Evolutionary conservation across 1,139 yeast species (phyloP).

Genomic region (Hanseniaspora gamundiae): DNA sequence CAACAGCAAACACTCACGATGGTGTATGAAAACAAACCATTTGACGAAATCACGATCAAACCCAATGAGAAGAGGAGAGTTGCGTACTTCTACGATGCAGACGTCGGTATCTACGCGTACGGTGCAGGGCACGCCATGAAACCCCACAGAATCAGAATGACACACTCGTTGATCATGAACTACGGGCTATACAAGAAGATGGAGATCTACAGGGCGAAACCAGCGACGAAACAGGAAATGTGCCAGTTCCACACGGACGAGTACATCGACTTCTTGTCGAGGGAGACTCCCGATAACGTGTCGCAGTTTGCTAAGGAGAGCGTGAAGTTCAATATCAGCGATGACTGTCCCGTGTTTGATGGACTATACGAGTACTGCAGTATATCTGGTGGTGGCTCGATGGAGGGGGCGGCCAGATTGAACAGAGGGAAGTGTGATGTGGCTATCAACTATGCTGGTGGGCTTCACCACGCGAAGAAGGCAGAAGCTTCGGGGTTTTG

Average conservation of each 20-base stretch:
- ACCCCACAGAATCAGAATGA: conserved; percentile 97
- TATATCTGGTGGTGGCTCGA: conserved; percentile 89
- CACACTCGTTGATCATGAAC: conserved; percentile 92
- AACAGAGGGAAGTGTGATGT: conserved; percentile 91
- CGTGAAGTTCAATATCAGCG: conserved; percentile 90
- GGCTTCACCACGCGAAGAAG: conserved; percentile 93
- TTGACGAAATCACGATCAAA: conserved; percentile 46
- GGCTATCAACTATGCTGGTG: conserved; percentile 96
- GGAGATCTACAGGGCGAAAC: conserved; percentile 95
- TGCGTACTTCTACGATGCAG: conserved; percentile 64
- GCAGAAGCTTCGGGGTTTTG: conserved; percentile 95
- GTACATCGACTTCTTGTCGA: conserved; percentile 81
- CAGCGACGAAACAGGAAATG: conserved; percentile 98
- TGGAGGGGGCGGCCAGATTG: conserved; percentile 93
- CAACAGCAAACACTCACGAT: too few relatives aligned
- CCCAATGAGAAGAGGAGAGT: conserved; percentile 49
- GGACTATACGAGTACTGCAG: conserved; percentile 93
- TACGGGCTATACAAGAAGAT: conserved; percentile 92
- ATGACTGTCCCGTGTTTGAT: conserved; percentile 94
- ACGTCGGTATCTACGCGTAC: conserved; percentile 93
- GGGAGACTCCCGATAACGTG: conserved; percentile 91
- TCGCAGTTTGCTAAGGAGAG: conserved; percentile 88
- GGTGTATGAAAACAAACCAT: conserved; percentile 38
- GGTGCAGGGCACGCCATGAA: conserved; percentile 99
- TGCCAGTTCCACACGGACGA: conserved; percentile 98